These are phyloP conservation scores for Heritiera fomes DNA, from an alignment of 345 rosid species.

Conservation along the genomic window DNA sequence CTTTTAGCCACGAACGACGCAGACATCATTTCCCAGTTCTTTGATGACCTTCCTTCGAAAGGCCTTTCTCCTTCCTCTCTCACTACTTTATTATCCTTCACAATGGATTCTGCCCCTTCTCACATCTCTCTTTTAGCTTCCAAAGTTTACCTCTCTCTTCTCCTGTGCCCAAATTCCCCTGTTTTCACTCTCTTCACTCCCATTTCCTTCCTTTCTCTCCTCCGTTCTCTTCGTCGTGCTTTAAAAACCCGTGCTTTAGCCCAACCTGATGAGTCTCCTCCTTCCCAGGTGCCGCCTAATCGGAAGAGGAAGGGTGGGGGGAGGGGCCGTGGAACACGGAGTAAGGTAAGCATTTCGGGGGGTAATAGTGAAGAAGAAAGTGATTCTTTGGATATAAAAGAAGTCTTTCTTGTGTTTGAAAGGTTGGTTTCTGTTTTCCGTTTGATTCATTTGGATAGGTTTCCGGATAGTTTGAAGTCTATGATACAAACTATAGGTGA, in stretches of 20 bases:
- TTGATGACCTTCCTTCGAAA: slow-evolving; percentile 48
- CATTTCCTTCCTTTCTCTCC: slow-evolving; percentile 64
- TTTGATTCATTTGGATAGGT: slow-evolving; percentile 74
- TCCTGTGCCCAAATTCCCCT: slow-evolving; percentile 65
- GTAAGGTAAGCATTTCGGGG: slow-evolving; percentile 21
- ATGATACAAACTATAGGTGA: slow-evolving; percentile 68
- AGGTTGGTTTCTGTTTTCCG: slow-evolving; percentile 51
- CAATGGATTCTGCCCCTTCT: slow-evolving; percentile 61
- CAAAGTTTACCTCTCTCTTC: slow-evolving; percentile 57
- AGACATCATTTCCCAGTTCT: slow-evolving; percentile 46
- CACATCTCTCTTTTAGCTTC: slow-evolving; percentile 55
- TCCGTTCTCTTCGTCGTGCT: slow-evolving; percentile 67
- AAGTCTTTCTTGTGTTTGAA: slow-evolving; percentile 49
- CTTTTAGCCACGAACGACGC: slow-evolving; percentile 51
- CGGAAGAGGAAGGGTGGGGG: slow-evolving; percentile 24
- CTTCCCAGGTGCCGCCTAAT: slow-evolving; percentile 1
- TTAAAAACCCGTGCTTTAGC: slow-evolving; percentile 43
- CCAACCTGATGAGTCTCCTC: neutral
- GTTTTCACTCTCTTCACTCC: slow-evolving; percentile 83
- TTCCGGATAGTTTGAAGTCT: slow-evolving; percentile 77
- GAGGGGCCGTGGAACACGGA: slow-evolving; percentile 28
- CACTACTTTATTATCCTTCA: slow-evolving; percentile 46
- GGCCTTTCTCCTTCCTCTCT: slow-evolving; percentile 49
- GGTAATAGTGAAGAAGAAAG: slow-evolving; percentile 33
- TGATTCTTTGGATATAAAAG: slow-evolving; percentile 38